A percentile compares a stretch with the other conserved stretches of the same genome.
Conservation (phyloP, 2,329 filamentous ascomycete genomes). For the Tolypocladium nubicola region DNA sequence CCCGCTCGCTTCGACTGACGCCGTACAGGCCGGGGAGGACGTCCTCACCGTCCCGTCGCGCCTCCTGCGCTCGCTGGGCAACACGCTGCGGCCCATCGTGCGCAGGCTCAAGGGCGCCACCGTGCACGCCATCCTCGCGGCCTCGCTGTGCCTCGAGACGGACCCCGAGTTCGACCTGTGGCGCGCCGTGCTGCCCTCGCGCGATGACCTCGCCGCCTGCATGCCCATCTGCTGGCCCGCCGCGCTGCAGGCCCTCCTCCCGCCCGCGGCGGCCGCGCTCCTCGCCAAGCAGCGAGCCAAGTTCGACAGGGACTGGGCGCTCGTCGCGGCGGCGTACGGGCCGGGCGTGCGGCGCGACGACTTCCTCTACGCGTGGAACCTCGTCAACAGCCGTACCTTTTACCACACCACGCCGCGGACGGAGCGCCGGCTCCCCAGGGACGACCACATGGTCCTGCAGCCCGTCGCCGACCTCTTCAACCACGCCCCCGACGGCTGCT, state of each 20-base stretch:
- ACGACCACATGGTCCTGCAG: conserved; percentile 58
- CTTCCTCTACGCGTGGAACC: conserved; percentile 47
- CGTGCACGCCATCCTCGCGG: conserved; percentile 64
- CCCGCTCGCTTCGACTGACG: background rate
- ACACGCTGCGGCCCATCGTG: conserved; percentile 42
- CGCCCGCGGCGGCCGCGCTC: conserved; percentile 28
- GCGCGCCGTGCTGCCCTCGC: conserved; percentile 57
- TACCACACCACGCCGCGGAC: conserved; percentile 41
- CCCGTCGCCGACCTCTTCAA: conserved; percentile 68
- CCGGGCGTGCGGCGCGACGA: conserved; percentile 19
- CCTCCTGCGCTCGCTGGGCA: conserved; percentile 54
- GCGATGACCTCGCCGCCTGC: conserved; percentile 40
- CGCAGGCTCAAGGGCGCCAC: conserved; percentile 40
- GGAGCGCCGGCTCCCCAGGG: conserved; percentile 24
- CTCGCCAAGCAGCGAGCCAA: conserved; percentile 41
- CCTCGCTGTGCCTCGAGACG: conserved; percentile 48
- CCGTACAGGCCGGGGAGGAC: conserved; percentile 30
- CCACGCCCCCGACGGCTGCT: conserved; percentile 38
- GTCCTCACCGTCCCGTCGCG: conserved; percentile 55
- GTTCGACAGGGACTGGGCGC: conserved; percentile 29
- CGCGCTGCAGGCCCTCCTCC: conserved; percentile 32
- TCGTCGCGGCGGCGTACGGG: conserved; percentile 16
- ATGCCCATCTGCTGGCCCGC: conserved; percentile 38
- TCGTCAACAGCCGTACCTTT: conserved; percentile 53
- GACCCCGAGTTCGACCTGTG: conserved; percentile 41